Conservation (phyloP, 192 early-diverging fungal species). For the Glomus cerebriforme region DNA sequence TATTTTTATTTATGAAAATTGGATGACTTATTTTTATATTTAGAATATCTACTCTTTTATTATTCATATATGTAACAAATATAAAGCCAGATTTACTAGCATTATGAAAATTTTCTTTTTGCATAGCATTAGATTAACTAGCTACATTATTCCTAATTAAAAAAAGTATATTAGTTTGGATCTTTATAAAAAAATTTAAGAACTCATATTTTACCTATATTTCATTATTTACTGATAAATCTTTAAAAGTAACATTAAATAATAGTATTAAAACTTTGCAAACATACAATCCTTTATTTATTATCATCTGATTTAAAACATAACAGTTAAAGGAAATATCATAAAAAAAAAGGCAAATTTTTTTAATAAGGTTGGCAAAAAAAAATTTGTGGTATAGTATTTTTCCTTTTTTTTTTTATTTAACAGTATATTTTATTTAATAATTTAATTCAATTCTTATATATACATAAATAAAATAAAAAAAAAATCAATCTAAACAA, state of each 20-base stretch:
- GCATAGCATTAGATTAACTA: background rate
- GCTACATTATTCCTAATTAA: background rate
- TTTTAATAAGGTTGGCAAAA: too few species aligned
- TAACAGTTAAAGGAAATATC: too few species aligned
- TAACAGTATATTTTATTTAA: too few species aligned
- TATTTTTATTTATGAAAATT: background rate
- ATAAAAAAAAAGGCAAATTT: too few species aligned
- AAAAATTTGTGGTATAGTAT: too few species aligned
- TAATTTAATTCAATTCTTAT: too few species aligned
- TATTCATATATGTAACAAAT: background rate
- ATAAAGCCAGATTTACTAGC: background rate
- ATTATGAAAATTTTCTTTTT: background rate
- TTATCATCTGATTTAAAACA: background rate
- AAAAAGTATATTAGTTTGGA: background rate
- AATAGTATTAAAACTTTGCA: conserved; percentile 11
- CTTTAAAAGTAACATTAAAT: conserved; percentile 4
- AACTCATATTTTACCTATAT: background rate
- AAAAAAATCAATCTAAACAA: too few species aligned
- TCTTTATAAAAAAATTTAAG: background rate
- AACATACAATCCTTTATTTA: conserved; percentile 27
- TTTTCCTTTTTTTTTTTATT: too few species aligned
- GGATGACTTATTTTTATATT: background rate
- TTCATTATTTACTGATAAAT: conserved; percentile 4
- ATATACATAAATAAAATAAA: too few species aligned
- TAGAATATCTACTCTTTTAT: conserved; percentile 5